phyloP scores from a whole-genome alignment of 2,329 filamentous ascomycete species.

The Botrytis galanthina region DNA sequence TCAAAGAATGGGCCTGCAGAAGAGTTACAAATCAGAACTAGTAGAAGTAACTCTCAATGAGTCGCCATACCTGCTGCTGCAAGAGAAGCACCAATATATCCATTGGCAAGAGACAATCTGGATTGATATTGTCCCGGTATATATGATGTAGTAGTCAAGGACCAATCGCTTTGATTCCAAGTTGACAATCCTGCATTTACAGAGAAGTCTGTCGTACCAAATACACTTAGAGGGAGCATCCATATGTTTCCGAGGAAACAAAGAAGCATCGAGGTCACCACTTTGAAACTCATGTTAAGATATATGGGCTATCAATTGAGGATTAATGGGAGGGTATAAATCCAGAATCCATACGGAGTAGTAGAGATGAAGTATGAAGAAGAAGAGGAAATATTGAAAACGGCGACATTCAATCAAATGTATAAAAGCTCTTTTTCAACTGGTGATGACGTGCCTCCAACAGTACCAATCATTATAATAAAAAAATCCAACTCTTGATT shows the following conservation, averaged over 20 bases:
- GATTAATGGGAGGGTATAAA: not conserved
- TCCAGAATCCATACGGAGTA: not conserved
- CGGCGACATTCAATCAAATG: not conserved
- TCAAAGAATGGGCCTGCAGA: slow-evolving; percentile 37
- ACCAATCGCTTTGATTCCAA: slow-evolving; percentile 37
- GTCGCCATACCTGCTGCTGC: not conserved
- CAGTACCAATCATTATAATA: not conserved
- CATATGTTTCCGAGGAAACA: not conserved
- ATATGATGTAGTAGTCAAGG: slow-evolving; percentile 32
- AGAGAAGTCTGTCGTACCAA: slow-evolving; percentile 32
- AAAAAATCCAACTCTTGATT: not conserved
- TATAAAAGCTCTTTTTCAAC: not conserved
- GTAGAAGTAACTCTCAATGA: not conserved
- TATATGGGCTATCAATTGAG: not conserved
- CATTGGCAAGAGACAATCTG: slow-evolving; percentile 37
- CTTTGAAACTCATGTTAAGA: not conserved
- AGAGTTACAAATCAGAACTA: not conserved
- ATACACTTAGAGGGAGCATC: not conserved
- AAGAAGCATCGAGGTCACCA: not conserved
- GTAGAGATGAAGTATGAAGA: not conserved
- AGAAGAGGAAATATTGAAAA: not conserved
- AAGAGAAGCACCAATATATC: slow-evolving; percentile 27
- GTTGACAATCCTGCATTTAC: slow-evolving; percentile 28
- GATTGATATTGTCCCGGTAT: slow-evolving; percentile 37
- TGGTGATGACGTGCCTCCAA: not conserved